Evolutionary conservation across 768 basidiomycete genomes (phyloP).

Genomic region (Arthromyces matolae): DNA sequence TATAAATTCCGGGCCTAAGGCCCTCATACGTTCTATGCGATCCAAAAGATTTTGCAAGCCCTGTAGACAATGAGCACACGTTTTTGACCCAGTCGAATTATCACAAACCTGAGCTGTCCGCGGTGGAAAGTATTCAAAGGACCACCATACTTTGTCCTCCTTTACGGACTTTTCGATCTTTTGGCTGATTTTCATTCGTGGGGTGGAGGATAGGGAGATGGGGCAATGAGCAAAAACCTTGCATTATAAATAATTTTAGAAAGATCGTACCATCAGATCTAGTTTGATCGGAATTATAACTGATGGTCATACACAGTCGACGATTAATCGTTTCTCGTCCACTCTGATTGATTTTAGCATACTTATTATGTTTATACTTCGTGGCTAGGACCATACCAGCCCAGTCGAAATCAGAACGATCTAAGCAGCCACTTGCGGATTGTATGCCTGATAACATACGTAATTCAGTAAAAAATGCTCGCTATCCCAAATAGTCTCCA

Average conservation of each 20-base stretch:
- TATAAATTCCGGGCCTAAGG: slow-evolving; percentile 93
- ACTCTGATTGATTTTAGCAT: no score
- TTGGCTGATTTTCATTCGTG: slow-evolving; percentile 87
- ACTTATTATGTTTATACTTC: no score
- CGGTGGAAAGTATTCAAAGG: slow-evolving; percentile 98
- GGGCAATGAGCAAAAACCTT: slow-evolving; percentile 8
- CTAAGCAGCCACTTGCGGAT: no score
- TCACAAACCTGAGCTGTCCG: slow-evolving; percentile 81
- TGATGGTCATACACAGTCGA: no score
- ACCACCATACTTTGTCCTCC: slow-evolving; percentile 93
- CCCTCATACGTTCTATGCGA: slow-evolving; percentile 97
- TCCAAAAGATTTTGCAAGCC: slow-evolving; percentile 95
- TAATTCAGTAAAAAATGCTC: no score
- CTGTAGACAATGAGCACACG: slow-evolving; percentile 31
- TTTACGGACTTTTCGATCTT: slow-evolving; percentile 85
- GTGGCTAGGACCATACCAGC: no score
- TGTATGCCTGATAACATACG: no score
- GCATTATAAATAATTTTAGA: slow-evolving; percentile 17
- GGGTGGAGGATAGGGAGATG: slow-evolving; percentile 13
- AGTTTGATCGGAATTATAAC: slow-evolving; percentile 10
- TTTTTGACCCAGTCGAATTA: not conserved
- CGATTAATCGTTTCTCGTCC: not conserved
- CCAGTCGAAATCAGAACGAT: no score
- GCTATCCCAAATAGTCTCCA: no score
- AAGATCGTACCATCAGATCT: slow-evolving; percentile 21